Conservation (phyloP, 2,329 filamentous ascomycete species). For the Fusarium torulosum region DNA sequence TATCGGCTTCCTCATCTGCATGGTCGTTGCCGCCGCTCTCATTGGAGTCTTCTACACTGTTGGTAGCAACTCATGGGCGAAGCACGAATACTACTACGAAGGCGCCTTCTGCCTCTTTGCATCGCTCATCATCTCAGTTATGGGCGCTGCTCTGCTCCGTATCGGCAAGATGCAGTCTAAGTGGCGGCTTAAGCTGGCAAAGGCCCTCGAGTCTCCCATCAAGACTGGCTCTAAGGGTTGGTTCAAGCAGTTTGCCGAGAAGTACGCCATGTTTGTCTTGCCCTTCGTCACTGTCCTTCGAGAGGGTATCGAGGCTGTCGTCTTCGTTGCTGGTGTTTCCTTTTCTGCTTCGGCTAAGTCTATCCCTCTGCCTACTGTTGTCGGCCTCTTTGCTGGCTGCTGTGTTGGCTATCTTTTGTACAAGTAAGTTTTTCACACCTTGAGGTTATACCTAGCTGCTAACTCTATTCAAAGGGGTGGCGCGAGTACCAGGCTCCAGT, state of each 20-base stretch:
- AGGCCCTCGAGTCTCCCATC: constrained; percentile 69
- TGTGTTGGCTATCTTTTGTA: constrained; percentile 81
- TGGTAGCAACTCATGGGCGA: constrained; percentile 74
- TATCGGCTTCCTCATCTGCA: constrained; percentile 72
- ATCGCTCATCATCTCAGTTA: constrained; percentile 81
- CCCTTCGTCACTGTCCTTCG: constrained; percentile 90
- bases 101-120: constrained; percentile 82
- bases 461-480: constrained; percentile 53
- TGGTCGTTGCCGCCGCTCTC: constrained; percentile 74
- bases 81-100: constrained; percentile 82
- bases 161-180: constrained; percentile 87
- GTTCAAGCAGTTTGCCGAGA: constrained; percentile 76
- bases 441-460: neutral
- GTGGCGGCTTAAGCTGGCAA: constrained; percentile 85
- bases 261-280: constrained; percentile 87
- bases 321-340: constrained; percentile 88
- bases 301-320: constrained; percentile 86
- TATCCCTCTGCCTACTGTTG: constrained; percentile 81
- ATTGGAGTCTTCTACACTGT: constrained; percentile 80
- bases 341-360: constrained; percentile 80
- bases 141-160: constrained; percentile 84
- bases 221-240: constrained; percentile 57
- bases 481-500: constrained; percentile 65
- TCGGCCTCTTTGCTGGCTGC: constrained; percentile 75
- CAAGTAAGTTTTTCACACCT: constrained; percentile 65